Conservation (phyloP, 1,284 basidiomycete species). For the Mycocalia duriaeana region DNA sequence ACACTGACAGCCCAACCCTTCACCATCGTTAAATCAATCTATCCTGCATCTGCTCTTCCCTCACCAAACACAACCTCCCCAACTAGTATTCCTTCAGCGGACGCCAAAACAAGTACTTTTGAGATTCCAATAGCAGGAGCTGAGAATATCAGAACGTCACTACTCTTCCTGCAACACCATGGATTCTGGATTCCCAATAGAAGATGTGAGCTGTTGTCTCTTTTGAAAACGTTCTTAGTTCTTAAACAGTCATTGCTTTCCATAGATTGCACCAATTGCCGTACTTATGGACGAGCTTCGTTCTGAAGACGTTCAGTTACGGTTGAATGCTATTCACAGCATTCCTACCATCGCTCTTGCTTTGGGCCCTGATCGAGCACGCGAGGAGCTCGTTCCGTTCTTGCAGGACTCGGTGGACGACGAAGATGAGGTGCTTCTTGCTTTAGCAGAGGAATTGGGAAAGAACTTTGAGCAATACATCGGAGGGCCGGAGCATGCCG, state of each 20-base stretch:
- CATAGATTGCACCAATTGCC: constrained; percentile 79
- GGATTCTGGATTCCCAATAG: constrained; percentile 56
- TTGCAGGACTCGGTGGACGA: constrained; percentile 98
- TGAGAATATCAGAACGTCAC: too few relatives aligned
- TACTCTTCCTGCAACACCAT: too few relatives aligned
- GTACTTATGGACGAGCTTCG: constrained; percentile 94
- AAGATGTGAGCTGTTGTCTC: constrained; percentile 43
- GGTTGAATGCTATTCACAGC: constrained; percentile 96
- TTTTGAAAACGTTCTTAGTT: constrained; percentile 5
- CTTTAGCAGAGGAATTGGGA: constrained; percentile 94
- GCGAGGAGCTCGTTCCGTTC: constrained; percentile 96
- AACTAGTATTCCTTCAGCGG: too few relatives aligned
- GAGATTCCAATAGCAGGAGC: too few relatives aligned
- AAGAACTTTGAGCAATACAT: constrained; percentile 92
- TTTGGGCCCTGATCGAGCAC: constrained; percentile 90
- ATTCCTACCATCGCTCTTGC: constrained; percentile 98
- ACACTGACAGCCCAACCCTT: too few relatives aligned
- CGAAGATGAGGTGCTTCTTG: constrained; percentile 97
- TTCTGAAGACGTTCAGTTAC: constrained; percentile 91
- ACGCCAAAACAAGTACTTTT: too few relatives aligned
- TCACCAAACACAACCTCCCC: too few relatives aligned
- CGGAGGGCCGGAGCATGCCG: constrained; percentile 86
- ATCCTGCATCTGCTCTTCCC: too few relatives aligned
- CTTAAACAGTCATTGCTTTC: constrained; percentile 12
- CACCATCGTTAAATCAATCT: too few relatives aligned